Percentiles rank a stretch among this genome's conserved stretches.
phyloP scores from a whole-genome alignment of 768 basidiomycete species.

The Boletus subparvulus region DNA sequence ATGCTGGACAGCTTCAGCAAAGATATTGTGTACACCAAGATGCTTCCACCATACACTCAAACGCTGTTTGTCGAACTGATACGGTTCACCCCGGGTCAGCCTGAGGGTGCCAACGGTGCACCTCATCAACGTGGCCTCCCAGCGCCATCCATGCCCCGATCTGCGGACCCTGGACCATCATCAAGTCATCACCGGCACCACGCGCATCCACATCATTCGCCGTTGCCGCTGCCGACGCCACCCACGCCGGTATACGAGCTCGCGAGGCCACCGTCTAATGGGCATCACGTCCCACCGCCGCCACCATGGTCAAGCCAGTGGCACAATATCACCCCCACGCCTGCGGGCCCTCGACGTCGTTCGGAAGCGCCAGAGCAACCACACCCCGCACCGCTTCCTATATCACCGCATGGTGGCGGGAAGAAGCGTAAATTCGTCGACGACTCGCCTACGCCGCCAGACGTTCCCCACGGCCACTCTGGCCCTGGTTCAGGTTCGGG shows the following conservation, averaged over 20 bases:
- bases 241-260: constrained; percentile 37
- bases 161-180: constrained; percentile 30
- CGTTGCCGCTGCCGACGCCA: constrained; percentile 33
- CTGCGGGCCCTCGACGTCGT: constrained; percentile 12
- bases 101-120: constrained; percentile 23
- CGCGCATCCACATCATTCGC: constrained; percentile 30
- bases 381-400: constrained; percentile 12
- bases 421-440: constrained; percentile 38
- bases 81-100: constrained; percentile 37
- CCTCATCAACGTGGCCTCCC: constrained; percentile 14
- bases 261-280: constrained; percentile 30
- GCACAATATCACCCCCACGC: constrained; percentile 21
- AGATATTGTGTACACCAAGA: constrained; percentile 65
- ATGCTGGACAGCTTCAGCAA: constrained; percentile 77
- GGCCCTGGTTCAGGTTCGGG: constrained; percentile 14
- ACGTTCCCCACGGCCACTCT: constrained; percentile 9
- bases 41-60: constrained; percentile 60
- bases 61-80: constrained; percentile 78
- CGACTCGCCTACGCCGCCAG: constrained; percentile 31
- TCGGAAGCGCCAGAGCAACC: constrained; percentile 29
- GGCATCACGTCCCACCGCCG: constrained; percentile 35
- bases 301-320: constrained; percentile 36
- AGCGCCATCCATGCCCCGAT: constrained; percentile 20
- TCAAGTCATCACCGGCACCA: constrained; percentile 31
- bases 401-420: constrained; percentile 32